Evolutionary conservation across 495 filamentous ascomycete species (phyloP), one percentile per base, ranked within the genome.

Genomic region (Trichoderma reesei): DNA sequence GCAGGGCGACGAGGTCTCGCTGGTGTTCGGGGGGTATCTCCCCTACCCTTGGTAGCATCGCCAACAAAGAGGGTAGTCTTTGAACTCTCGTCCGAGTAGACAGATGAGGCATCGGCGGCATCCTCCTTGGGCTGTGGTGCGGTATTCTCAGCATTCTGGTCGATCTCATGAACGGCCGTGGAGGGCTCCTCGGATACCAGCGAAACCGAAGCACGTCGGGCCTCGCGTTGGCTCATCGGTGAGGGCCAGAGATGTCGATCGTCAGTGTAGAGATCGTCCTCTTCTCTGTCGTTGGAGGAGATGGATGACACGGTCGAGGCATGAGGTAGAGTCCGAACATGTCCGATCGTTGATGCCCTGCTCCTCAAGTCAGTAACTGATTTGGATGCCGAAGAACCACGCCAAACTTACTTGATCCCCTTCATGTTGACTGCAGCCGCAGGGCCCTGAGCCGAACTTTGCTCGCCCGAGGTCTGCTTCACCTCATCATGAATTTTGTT

Each of bases 31-130:
- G 51, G 51, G 5, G 31, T 16, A 31, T n/a, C 18, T 13, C 26
- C 51, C 34, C 26, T 34, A 1, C 14, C 51, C 26, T 56, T 56
- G 51, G 26, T 56, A 1, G 18, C 46, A 20, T 34, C 16, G 31
- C 51, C 51, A 56, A 56, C 51, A 34, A 33, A 56, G n/a, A 63
- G 31, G 41, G 41, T 26, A 10, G 61, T 63, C 41, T 48, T 42
- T 5, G 38, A 39, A 14, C 61, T 63, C n/a, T 63, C 61, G n/a
- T 63, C 13, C 38, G 61, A 63, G 33, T 63, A 63, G 16, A 63
- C 14, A 13, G 61, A 63, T 34, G 61, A 63, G 13, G 41, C 34
- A 7, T 63, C 61, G 10, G 33, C 26, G 36, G 8, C 6, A 39
- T 42, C 36, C 13, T 56, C 51, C 26, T 36, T 61, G 8, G 20